Evolutionary conservation across 2,329 filamentous ascomycete species (phyloP).

Genomic region (Trichothecium roseum): DNA sequence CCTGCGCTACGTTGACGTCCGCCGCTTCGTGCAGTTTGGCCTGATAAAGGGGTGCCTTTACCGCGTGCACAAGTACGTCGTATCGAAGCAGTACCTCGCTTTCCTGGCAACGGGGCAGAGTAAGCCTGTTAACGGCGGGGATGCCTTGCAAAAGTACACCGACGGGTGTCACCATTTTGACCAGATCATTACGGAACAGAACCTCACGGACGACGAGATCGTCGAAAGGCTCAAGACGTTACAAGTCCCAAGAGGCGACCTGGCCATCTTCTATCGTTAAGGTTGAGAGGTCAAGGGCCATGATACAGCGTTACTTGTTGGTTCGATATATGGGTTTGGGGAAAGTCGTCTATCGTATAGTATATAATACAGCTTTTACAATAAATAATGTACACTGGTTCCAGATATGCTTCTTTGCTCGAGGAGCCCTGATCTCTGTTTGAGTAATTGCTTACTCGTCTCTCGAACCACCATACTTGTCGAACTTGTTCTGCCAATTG

Average conservation of each 20-base stretch:
- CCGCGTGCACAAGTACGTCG: conserved; percentile 82
- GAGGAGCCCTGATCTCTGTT: too few relatives aligned
- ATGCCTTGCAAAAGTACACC: conserved; percentile 54
- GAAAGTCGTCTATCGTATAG: too few relatives aligned
- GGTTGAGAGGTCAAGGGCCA: conserved; percentile 1
- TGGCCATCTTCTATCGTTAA: conserved; percentile 44
- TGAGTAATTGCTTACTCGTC: conserved; percentile 2
- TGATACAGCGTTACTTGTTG: too few relatives aligned
- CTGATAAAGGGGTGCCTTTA: conserved; percentile 93
- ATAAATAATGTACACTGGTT: conserved; percentile 12
- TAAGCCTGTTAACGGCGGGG: conserved; percentile 26
- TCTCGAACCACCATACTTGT: background rate
- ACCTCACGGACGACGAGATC: conserved; percentile 59
- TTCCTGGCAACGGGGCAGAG: conserved; percentile 44
- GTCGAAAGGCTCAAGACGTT: conserved; percentile 55
- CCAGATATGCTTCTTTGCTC: too few relatives aligned
- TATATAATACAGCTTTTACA: conserved; percentile 5
- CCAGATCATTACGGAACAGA: conserved; percentile 70
- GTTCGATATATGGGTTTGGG: too few relatives aligned
- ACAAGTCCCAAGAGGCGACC: conserved; percentile 38
- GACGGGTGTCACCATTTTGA: conserved; percentile 72
- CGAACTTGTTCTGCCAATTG: conserved; percentile 6
- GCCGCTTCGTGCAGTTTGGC: conserved; percentile 89
- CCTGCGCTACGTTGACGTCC: conserved; percentile 71
- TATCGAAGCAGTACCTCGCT: conserved; percentile 53